Percentiles rank a stretch among this genome's conserved stretches.
Evolutionary conservation across 352 stramenopile genomes (phyloP).

Genomic region (Phytophthora kernoviae): DNA sequence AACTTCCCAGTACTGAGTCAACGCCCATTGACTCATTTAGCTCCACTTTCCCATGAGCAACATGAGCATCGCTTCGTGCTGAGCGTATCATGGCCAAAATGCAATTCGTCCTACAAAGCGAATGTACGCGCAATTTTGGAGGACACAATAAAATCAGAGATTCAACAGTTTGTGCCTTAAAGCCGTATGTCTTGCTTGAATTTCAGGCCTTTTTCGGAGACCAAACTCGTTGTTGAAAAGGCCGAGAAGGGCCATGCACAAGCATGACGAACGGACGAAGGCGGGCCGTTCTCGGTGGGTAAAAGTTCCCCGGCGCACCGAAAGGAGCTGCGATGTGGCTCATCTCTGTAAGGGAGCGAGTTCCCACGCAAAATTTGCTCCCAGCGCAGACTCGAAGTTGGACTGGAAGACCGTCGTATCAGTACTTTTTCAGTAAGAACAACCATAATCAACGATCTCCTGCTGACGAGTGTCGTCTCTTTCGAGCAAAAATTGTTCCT

Average conservation of each 20-base stretch:
- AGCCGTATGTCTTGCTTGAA: neutral
- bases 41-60: too few relatives aligned
- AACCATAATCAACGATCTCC: too few relatives aligned
- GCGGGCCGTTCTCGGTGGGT: slow-evolving; percentile 23
- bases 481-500: neutral
- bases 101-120: too few relatives aligned
- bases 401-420: too few relatives aligned
- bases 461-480: neutral
- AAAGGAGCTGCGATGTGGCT: slow-evolving; percentile 12
- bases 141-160: too few relatives aligned
- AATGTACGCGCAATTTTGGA: too few relatives aligned
- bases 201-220: neutral
- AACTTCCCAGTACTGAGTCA: too few relatives aligned
- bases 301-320: slow-evolving; percentile 9
- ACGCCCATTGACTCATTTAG: too few relatives aligned
- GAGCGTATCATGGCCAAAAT: too few relatives aligned
- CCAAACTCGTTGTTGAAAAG: slow-evolving; percentile 5
- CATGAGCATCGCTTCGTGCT: too few relatives aligned
- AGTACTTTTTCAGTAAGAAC: too few relatives aligned
- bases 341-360: slow-evolving; percentile 1
- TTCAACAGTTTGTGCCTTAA: too few relatives aligned
- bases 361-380: slow-evolving; percentile 24
- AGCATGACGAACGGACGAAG: slow-evolving; percentile 24
- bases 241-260: slow-evolving; percentile 16
- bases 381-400: neutral